These are phyloP conservation scores for Lasiodiplodia theobromae DNA, from an alignment of 2,329 filamentous ascomycete genomes.

Conservation along the genomic window DNA sequence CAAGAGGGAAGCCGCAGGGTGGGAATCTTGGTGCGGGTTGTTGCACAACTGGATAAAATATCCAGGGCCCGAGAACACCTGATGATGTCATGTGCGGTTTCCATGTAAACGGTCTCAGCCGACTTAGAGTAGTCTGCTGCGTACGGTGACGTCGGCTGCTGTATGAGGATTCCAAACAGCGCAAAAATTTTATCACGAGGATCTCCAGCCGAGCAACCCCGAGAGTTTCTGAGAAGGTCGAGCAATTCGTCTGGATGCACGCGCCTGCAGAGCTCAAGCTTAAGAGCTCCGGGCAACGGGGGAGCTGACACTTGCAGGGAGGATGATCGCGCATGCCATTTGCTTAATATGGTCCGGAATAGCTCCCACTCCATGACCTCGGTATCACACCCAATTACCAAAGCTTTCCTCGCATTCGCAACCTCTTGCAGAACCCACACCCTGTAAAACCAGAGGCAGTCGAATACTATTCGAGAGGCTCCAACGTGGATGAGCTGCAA, in stretches of 20 bases:
- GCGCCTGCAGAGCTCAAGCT: no score
- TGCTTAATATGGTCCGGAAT: no score
- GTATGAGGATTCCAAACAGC: no score
- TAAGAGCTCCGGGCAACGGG: no score
- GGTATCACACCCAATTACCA: no score
- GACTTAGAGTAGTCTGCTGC: neutral
- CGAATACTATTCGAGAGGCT: neutral
- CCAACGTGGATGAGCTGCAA: neutral
- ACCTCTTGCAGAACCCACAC: neutral
- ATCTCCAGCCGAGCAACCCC: neutral
- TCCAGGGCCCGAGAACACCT: neutral
- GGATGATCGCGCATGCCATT: no score
- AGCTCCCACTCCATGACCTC: no score
- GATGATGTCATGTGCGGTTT: neutral
- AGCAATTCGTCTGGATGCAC: neutral
- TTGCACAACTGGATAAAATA: neutral
- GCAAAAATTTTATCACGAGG: neutral
- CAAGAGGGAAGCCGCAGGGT: neutral
- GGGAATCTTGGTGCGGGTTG: neutral
- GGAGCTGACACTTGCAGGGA: no score
- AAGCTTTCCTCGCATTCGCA: neutral
- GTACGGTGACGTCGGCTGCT: neutral
- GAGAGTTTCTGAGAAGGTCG: neutral
- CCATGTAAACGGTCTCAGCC: neutral
- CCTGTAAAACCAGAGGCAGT: neutral